A percentile compares a stretch with the other conserved stretches of the same genome.
Conservation (phyloP, 306 rosid species). For the Gynostemma pentaphyllum region DNA sequence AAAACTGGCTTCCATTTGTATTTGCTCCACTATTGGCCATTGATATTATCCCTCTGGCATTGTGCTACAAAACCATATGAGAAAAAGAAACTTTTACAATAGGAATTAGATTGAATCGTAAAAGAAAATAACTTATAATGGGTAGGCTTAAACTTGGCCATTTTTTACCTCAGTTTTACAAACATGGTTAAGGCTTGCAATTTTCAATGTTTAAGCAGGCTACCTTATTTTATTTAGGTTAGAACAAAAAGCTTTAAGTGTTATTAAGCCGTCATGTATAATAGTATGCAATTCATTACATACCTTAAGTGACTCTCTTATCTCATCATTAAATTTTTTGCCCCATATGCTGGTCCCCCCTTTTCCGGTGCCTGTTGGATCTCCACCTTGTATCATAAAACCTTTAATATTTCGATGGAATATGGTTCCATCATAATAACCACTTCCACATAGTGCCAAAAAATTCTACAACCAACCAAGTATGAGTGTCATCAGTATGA, state of each 20-base stretch:
- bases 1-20: constrained; percentile 95
- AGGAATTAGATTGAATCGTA: background rate
- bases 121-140: background rate
- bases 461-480: constrained; percentile 46
- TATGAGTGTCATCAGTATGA: constrained; percentile 2
- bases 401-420: constrained; percentile 95
- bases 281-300: background rate
- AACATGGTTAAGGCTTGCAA: background rate
- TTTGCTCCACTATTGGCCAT: constrained; percentile 98
- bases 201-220: background rate
- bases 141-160: background rate
- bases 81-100: background rate
- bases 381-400: constrained; percentile 99
- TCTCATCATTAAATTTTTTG: constrained; percentile 86
- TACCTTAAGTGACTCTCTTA: constrained; percentile 86
- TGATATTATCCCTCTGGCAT: constrained; percentile 78
- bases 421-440: constrained; percentile 88
- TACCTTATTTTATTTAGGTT: background rate
- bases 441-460: constrained; percentile 69
- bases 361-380: constrained; percentile 93
- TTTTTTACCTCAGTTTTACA: background rate
- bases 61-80: constrained; percentile 48
- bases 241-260: background rate
- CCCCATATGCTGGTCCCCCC: constrained; percentile 97
- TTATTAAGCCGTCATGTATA: background rate